Evolutionary conservation across 2,329 filamentous ascomycete genomes (phyloP), one percentile per base, ranked within the genome.

Genomic region (Monosporascus sp.): DNA sequence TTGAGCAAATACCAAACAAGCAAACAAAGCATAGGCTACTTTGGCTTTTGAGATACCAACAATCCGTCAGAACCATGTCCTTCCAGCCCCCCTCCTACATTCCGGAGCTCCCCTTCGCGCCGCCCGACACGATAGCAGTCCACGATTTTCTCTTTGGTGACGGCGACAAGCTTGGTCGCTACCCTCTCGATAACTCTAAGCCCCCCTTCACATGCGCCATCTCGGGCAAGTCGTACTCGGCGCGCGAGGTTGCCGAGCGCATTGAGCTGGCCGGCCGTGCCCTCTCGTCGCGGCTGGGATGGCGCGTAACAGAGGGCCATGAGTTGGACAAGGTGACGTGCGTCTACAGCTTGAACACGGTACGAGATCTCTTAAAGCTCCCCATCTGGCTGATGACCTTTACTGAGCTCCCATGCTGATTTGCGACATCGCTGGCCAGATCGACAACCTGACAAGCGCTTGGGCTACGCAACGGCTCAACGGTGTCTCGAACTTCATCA

Each of bases 311-410:
- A n/a, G n/a, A n/a, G 2, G 87, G 89, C 60, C 67, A 81, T 50
- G 88, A 86, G 6, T 91, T 85, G 83, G 87, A 92, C 60, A 92
- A 91, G 70, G 85, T 90, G 20, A 71, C 88, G 44, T 84, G 78
- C 3, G 75, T 91, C 40, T 92, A 88, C 70, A 85, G 84, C 22
- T 68, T 89, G 56, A 94, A 93, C 63, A 87, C 87, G 38, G 69
- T 75, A 58, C 55, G 65, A n/a, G n/a, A n/a, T n/a, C n/a, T n/a
- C n/a, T n/a, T n/a, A n/a, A n/a, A n/a, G n/a, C n/a, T n/a, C n/a
- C n/a, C n/a, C n/a, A n/a, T n/a, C n/a, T n/a, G n/a, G n/a, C n/a
- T n/a, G n/a, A n/a, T 18, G 3, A 6, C 14, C 5, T 35, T 7
- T 15, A n/a, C n/a, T 6, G 11, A 20, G 14, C 14, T 2, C 7